These are phyloP conservation scores for Geosmithia putterillii DNA, from an alignment of 2,329 filamentous ascomycete genomes.

Conservation along the genomic window DNA sequence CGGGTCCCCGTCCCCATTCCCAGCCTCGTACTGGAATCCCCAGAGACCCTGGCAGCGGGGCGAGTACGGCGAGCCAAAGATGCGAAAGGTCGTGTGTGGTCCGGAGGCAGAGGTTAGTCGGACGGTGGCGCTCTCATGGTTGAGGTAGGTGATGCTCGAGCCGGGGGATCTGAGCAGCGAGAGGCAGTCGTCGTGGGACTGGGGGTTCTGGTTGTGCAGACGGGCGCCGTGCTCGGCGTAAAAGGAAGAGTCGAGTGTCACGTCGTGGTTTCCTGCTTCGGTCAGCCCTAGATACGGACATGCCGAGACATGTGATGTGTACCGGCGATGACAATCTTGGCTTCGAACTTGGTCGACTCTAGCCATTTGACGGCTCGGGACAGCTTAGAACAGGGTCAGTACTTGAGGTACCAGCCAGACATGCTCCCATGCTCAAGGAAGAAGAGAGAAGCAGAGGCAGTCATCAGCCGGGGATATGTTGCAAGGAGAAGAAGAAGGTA, in stretches of 20 bases:
- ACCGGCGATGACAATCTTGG: constrained; percentile 61
- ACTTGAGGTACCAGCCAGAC: no score
- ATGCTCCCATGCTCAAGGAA: no score
- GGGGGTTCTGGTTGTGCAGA: constrained; percentile 43
- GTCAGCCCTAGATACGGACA: neutral
- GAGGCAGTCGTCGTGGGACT: constrained; percentile 41
- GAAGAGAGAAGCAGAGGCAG: neutral
- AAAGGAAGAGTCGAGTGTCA: constrained; percentile 55
- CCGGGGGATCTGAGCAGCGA: constrained; percentile 38
- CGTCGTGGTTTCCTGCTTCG: constrained; percentile 59
- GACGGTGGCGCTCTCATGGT: constrained; percentile 42
- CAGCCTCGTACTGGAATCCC: constrained; percentile 57
- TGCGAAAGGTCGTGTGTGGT: constrained; percentile 45
- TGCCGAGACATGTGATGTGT: constrained; percentile 6
- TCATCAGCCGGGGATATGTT: neutral
- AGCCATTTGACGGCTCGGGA: constrained; percentile 54
- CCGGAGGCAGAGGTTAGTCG: constrained; percentile 39
- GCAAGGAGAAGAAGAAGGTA: neutral
- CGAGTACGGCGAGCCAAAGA: constrained; percentile 62
- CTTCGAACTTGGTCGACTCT: constrained; percentile 52
- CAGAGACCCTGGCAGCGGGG: constrained; percentile 43
- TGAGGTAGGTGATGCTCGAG: constrained; percentile 51
- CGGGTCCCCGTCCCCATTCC: no score
- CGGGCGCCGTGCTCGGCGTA: constrained; percentile 37
- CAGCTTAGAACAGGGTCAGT: constrained; percentile 24